Percentiles rank a stretch among this genome's conserved stretches.
These are phyloP conservation scores for Hemisphaericaspora xylofermentans DNA, from an alignment of 1,139 yeast species.

Conservation along the genomic window DNA sequence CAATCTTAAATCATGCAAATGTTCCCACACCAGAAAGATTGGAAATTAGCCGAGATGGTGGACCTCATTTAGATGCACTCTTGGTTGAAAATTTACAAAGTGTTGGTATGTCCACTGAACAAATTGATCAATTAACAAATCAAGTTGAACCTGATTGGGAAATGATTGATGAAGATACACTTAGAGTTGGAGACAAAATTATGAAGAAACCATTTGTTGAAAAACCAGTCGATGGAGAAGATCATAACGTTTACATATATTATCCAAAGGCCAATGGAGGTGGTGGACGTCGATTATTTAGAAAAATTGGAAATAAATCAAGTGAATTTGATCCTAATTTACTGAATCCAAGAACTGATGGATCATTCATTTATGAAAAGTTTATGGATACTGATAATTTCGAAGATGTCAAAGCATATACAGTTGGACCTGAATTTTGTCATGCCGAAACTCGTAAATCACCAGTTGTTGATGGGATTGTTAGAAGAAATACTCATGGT, in stretches of 20 bases:
- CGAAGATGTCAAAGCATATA: conserved; percentile 98
- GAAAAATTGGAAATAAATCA: conserved; percentile 96
- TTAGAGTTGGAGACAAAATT: conserved; percentile 69
- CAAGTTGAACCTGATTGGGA: conserved; percentile 77
- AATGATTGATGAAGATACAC: conserved; percentile 87
- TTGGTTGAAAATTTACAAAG: conserved; percentile 48
- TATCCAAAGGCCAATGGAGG: conserved; percentile 90
- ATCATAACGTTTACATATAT: conserved; percentile 93
- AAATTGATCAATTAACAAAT: conserved; percentile 60
- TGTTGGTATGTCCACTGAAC: conserved; percentile 39
- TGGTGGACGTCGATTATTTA: conserved; percentile 90
- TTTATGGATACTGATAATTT: conserved; percentile 98
- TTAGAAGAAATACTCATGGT: conserved; percentile 95
- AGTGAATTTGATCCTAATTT: conserved; percentile 92
- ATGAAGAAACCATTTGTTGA: conserved; percentile 93
- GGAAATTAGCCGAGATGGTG: conserved; percentile 94
- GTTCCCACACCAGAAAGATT: conserved; percentile 89
- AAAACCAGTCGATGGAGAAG: conserved; percentile 98
- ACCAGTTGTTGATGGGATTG: conserved; percentile 98
- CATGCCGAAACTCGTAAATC: conserved; percentile 98
- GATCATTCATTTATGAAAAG: conserved; percentile 88
- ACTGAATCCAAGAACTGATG: conserved; percentile 75
- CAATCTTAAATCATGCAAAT: conserved; percentile 73
- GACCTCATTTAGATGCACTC: conserved; percentile 74
- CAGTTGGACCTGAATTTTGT: conserved; percentile 87